Base-by-base conservation (phyloP, 2,329 filamentous ascomycete genomes). In the Colletotrichum agaves region DNA sequence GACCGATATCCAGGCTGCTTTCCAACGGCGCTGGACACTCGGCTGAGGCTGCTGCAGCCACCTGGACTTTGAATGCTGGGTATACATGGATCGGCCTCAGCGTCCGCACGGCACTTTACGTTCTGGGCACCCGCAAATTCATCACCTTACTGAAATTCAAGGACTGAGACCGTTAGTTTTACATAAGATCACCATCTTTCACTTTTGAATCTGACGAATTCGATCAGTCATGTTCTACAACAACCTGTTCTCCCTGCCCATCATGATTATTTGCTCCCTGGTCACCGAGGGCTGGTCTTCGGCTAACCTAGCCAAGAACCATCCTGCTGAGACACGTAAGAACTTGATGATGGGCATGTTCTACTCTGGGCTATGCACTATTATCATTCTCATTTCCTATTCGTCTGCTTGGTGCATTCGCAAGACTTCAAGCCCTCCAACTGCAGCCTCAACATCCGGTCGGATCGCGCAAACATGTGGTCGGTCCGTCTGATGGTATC, bases 141-240 rank as follows among this genome's bases (percentile, higher is more conserved):
- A 98, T 99, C 80, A 98, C 98, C 90, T 89, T 96, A 82, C 98
- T 97, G 85, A 98, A 97, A 86, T 98, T 99, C 84, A 98, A 97
- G 87, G 96, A 98, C 79, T 98, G 97, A 85, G 96, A 99, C 80
- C 97, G 95, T 98, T 87, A 82, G 95, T 37, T 13, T 37, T 90
- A 27, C 35, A 19, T 71, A 5, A 7, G 0, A 0, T n/a, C 33
- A 3, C 12, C 17, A 3, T 13, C 1, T 7, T 13, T 13, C 3
- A 39, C 53, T 10, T 46, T 78, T 83, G 17, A 55, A 17, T 31
- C 50, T 53, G 33, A 21, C 8, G 11, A 15, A 10, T 13, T 39
- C 74, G 81, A 76, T 3, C 52, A 98, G 95, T 94, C 77, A 99
- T 98, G 96, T 98, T 96, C 84, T 99, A 99, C 87, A 99, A 99